phyloP scores from a whole-genome alignment of 1,284 basidiomycete species.

The Hymenochaete sp. region DNA sequence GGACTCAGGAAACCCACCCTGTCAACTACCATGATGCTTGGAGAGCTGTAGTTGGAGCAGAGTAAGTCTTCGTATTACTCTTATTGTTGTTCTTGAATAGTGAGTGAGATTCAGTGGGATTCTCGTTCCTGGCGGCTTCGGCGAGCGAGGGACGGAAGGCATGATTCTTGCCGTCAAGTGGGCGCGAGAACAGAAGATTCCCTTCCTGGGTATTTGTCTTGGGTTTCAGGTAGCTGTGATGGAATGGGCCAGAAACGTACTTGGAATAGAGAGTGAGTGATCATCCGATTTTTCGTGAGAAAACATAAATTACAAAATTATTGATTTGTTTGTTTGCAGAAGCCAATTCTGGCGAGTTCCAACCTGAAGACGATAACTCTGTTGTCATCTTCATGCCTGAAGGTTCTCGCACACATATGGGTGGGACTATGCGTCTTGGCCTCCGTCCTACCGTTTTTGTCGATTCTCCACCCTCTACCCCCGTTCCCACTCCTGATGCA shows the following conservation, averaged over 20 bases:
- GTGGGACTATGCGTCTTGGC: conserved; percentile 97
- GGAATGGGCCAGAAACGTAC: conserved; percentile 88
- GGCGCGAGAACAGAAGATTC: conserved; percentile 90
- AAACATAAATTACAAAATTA: not conserved
- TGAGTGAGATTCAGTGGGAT: conserved; percentile 62
- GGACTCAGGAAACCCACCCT: conserved; percentile 71
- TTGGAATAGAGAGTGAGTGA: conserved; percentile 56
- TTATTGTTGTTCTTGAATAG: not conserved
- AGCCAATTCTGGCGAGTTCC: conserved; percentile 86
- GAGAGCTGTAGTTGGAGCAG: conserved; percentile 85
- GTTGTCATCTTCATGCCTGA: conserved; percentile 98
- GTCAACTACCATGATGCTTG: conserved; percentile 95
- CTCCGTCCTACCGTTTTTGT: conserved; percentile 91
- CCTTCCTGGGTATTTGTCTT: conserved; percentile 95
- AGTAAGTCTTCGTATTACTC: conserved; percentile 37
- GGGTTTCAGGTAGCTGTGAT: conserved; percentile 97
- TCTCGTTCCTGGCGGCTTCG: conserved; percentile 94
- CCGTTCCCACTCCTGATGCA: too few relatives aligned
- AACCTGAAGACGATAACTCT: conserved; percentile 50
- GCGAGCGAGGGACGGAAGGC: conserved; percentile 88
- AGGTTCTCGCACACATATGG: conserved; percentile 95
- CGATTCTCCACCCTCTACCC: too few relatives aligned
- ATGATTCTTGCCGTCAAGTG: conserved; percentile 98
- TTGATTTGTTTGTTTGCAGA: conserved; percentile 33
- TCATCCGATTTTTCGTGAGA: not conserved